Evolutionary conservation across 1,284 basidiomycete genomes (phyloP).

Genomic region (Peniophora sp.): DNA sequence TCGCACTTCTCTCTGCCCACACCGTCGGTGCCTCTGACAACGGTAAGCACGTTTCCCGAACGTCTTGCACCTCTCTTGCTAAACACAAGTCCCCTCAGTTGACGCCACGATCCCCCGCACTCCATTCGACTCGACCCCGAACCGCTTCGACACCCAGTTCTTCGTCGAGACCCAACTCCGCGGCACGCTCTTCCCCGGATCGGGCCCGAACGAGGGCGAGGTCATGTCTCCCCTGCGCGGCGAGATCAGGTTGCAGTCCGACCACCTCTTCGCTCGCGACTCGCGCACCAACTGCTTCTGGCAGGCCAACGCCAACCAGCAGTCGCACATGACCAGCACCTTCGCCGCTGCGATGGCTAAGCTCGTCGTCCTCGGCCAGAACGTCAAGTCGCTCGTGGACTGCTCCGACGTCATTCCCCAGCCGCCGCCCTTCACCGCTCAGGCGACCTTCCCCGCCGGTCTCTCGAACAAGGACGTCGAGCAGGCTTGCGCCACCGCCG

Average conservation of each 20-base stretch:
- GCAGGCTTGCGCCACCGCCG: slow-evolving; percentile 5
- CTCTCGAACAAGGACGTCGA: background rate
- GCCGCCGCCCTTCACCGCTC: background rate
- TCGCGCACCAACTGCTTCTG: slow-evolving; percentile 20
- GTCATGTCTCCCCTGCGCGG: slow-evolving; percentile 14
- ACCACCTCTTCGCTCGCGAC: slow-evolving; percentile 19
- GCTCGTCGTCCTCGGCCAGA: background rate
- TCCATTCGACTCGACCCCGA: slow-evolving; percentile 23
- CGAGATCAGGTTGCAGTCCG: slow-evolving; percentile 23
- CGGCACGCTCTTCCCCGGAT: slow-evolving; percentile 12
- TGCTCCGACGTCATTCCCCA: background rate
- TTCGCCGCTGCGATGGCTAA: background rate
- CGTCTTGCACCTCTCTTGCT: slow-evolving; percentile 11
- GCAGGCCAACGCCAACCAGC: slow-evolving; percentile 17
- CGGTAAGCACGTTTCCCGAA: background rate
- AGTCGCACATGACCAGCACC: background rate
- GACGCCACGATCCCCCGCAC: slow-evolving; percentile 18
- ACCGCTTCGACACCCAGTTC: slow-evolving; percentile 21
- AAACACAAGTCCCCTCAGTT: slow-evolving; percentile 16
- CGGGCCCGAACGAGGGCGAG: slow-evolving; percentile 14
- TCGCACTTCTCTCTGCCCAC: slow-evolving; percentile 16
- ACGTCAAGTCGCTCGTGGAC: background rate
- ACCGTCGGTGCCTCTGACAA: background rate
- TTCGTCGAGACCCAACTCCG: slow-evolving; percentile 20
- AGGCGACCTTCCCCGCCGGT: background rate